Base-by-base conservation (phyloP, 805 yeast species). In the Wickerhamomyces bisporus region DNA sequence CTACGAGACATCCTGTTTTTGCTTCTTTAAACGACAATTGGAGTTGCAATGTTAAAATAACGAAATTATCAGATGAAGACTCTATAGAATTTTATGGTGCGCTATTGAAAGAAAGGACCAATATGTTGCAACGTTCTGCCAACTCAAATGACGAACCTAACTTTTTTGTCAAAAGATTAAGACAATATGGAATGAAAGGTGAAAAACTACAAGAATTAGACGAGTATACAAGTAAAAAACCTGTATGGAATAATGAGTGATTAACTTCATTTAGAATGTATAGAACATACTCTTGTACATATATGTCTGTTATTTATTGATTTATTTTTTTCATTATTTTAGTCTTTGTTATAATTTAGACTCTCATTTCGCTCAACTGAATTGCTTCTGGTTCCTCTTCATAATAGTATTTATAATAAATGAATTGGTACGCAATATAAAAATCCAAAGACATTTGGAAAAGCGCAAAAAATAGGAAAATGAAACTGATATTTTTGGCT, bases 371-470 rank as follows among this genome's bases (percentile, higher is more conserved):
- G 16, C 39, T 38, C 29, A 47, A 21, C 27, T 47, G 47, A 13
- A 47, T 30, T 4, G 25, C 18, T 15, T 34, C 34, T 5, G 35
- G 28, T 8, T 28, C 30, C 7, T 28, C 34, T 2, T 32, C 17
- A 42, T 60, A 64, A 32, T 61, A 61, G 41, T 58, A 66, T 49
- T 70, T 77, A 58, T 77, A 85, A 55, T 81, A 75, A 36, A 85
- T 62, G 55, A 77, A 86, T 54, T 83, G 94, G 35, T 70, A 79
- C 7, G 85, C 83, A 40, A 86, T 83, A 44, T 79, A 71, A 30
- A 84, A 62, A 56, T 86, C 93, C 42, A 86, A 66, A 17, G 73
- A 53, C 79, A 84, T 83, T 63, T 86, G 96, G 57, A 86, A 82
- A 30, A 81, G 59, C 0, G 86, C 93, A 40, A 87, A 87, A 34